Evolutionary conservation across 164 flowering plant genomes (phyloP), one percentile per base, ranked within the genome.

Genomic region (Dillenia suffruticosa): DNA sequence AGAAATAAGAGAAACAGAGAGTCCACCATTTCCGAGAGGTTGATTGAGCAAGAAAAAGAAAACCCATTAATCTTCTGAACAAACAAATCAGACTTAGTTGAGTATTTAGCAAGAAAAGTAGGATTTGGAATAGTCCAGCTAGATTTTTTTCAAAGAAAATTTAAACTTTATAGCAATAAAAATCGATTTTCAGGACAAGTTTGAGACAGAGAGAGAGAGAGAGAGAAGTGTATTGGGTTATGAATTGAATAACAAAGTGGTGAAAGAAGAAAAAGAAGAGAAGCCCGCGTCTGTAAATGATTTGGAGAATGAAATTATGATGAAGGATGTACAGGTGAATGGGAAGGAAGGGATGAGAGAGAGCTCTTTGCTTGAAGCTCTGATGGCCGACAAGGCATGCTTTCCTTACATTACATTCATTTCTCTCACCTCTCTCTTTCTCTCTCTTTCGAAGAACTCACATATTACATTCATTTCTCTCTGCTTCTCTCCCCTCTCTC

Each of bases 361-460:
- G 63, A 64, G 65, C 73, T 70, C 61, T 32, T 57, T 59, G 19
- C 44, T 32, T 77, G 83, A 81, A 77, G 77, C 82, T 75, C 59
- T 70, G 70, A 79, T 83, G 88, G 85, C 85, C 77, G 84, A 84
- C 85, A 77, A 77, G 64, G 71, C 79, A 72, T 72, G 78, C 77
- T 64, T 63, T 32, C 40, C 40, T 32, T 26, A 26, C 32, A 26
- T 26, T 26, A 26, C 32, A 26, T 26, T 63, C 71, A 51, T 44
- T 56, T 54, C 70, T 55, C 58, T 65, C 59, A 8, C 59, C 61
- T 16, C 66, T 63, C 59, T 68, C 63, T 44, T 51, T 56, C 49
- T 45, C 57, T 57, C 51, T 62, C 49, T 44, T 32, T 53, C 46
- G 1, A 19, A 19, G 22, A 19, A 19, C 22, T 19, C 22, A 19